These are phyloP conservation scores for Bryoglossum gracile DNA, from an alignment of 495 filamentous ascomycete genomes.

Conservation along the genomic window DNA sequence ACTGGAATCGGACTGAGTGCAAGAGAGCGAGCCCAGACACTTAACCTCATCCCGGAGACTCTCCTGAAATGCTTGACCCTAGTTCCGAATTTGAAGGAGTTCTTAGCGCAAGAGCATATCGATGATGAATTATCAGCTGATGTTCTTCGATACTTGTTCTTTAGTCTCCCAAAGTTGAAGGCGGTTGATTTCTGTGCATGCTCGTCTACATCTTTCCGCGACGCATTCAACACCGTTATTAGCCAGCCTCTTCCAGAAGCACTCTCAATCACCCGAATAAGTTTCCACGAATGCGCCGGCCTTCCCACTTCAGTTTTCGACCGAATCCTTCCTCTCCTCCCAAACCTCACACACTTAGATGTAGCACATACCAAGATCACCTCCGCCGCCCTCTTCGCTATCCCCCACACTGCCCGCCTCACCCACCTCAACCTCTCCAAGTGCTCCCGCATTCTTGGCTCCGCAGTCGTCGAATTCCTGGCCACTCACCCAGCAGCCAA, in stretches of 20 bases:
- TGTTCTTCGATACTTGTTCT: conserved; percentile 68
- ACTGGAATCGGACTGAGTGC: conserved; percentile 72
- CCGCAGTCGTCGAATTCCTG: conserved; percentile 63
- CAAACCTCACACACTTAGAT: conserved; percentile 71
- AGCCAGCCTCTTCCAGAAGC: conserved; percentile 32
- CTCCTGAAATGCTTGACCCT: conserved; percentile 69
- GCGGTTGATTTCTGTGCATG: conserved; percentile 77
- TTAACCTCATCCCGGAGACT: conserved; percentile 72
- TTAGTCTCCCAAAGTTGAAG: conserved; percentile 57
- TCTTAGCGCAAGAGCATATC: conserved; percentile 75
- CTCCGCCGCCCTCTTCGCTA: conserved; percentile 60
- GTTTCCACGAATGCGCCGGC: conserved; percentile 76
- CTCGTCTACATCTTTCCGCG: conserved; percentile 61
- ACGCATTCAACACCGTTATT: conserved; percentile 43
- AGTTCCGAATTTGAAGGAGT: conserved; percentile 71
- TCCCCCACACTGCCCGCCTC: conserved; percentile 63
- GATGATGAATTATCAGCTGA: conserved; percentile 67
- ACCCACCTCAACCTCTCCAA: conserved; percentile 77
- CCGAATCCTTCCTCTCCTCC: conserved; percentile 59
- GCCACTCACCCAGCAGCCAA: conserved; percentile 63
- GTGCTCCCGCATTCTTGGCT: conserved; percentile 63
- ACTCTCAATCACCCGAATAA: conserved; percentile 60
- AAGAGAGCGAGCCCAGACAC: conserved; percentile 71
- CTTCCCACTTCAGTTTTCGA: conserved; percentile 63
- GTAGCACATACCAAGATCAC: conserved; percentile 74